phyloP scores from a whole-genome alignment of 768 basidiomycete genomes.

The Boletus rubroflammeus region DNA sequence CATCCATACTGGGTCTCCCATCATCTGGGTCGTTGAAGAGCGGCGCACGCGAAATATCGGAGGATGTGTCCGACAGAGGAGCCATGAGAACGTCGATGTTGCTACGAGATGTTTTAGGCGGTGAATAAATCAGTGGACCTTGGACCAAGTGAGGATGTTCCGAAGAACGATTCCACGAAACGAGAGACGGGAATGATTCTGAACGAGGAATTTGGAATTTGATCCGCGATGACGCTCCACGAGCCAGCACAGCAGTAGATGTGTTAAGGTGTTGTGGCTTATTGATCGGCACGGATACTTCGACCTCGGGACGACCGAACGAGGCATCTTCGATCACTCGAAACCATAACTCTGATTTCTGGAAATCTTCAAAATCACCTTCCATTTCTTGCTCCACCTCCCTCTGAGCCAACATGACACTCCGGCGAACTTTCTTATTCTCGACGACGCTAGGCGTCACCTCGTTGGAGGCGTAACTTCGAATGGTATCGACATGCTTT shows the following conservation, averaged over 20 bases:
- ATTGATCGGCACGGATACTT: background rate
- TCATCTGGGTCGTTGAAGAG: constrained; percentile 83
- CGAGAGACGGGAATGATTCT: constrained; percentile 37
- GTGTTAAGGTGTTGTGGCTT: constrained; percentile 8
- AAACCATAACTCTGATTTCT: constrained; percentile 88
- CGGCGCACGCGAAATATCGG: constrained; percentile 61
- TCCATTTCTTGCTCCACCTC: constrained; percentile 89
- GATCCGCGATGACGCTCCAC: constrained; percentile 5
- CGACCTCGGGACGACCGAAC: constrained; percentile 17
- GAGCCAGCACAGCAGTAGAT: constrained; percentile 3
- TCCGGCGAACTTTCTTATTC: constrained; percentile 61
- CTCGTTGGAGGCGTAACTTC: constrained; percentile 55
- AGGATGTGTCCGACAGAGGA: constrained; percentile 48
- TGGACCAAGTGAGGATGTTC: constrained; percentile 19
- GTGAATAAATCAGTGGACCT: constrained; percentile 13
- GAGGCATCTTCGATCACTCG: constrained; percentile 76
- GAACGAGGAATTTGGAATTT: constrained; percentile 28
- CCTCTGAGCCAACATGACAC: constrained; percentile 79
- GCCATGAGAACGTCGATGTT: constrained; percentile 86
- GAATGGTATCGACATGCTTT: constrained; percentile 69
- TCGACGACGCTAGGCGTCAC: constrained; percentile 37
- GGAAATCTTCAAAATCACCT: constrained; percentile 87
- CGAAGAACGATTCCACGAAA: constrained; percentile 7
- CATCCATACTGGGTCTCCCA: constrained; percentile 45
- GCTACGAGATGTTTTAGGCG: constrained; percentile 28